Conservation (phyloP, 352 stramenopile genomes). For the Phytophthora sansomeana region DNA sequence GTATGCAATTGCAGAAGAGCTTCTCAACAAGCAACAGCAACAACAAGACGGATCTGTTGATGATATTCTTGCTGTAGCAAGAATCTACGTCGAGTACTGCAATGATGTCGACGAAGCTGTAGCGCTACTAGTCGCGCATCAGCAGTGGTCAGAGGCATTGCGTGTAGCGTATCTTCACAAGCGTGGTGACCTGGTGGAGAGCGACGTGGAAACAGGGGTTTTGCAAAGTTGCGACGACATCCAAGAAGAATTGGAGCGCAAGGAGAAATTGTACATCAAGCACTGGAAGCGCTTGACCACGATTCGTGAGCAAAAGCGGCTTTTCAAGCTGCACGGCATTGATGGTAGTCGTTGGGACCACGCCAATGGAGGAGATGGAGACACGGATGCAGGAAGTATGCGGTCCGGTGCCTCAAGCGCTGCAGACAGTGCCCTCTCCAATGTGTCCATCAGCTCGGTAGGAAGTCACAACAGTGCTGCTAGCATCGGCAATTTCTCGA, state of each 20-base stretch:
- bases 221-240: constrained; percentile 52
- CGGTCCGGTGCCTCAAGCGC: constrained; percentile 54
- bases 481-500: constrained; percentile 75
- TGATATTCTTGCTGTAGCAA: constrained; percentile 46
- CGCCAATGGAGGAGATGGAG: constrained; percentile 15
- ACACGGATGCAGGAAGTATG: constrained; percentile 53
- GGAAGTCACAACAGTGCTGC: constrained; percentile 81
- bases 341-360: constrained; percentile 66
- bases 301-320: constrained; percentile 78
- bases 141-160: constrained; percentile 67
- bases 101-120: constrained; percentile 77
- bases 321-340: constrained; percentile 84
- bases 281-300: constrained; percentile 67
- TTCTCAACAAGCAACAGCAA: constrained; percentile 50
- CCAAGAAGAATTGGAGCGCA: constrained; percentile 55
- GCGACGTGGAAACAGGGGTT: constrained; percentile 73
- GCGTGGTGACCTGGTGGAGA: constrained; percentile 71
- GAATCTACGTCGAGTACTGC: constrained; percentile 82
- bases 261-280: constrained; percentile 54
- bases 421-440: constrained; percentile 69
- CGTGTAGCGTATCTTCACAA: constrained; percentile 66
- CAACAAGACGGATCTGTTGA: constrained; percentile 32
- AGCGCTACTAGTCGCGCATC: constrained; percentile 63
- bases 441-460: constrained; percentile 68
- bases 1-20: constrained; percentile 58